These are phyloP conservation scores for Penicillium odoratum DNA, from an alignment of 495 filamentous ascomycete genomes.

Conservation along the genomic window DNA sequence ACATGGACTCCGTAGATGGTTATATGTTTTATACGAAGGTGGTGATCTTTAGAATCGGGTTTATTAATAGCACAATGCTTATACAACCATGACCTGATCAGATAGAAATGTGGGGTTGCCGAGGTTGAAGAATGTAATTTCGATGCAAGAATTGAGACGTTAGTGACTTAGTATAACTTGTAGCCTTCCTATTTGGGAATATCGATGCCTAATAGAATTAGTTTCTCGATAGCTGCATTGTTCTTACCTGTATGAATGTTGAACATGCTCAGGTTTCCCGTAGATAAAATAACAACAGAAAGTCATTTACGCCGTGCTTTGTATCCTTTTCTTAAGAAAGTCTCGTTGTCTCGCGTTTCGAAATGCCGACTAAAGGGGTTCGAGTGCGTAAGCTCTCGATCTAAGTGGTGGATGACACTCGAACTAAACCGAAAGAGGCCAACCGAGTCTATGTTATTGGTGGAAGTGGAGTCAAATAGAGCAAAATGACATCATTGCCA, in stretches of 20 bases:
- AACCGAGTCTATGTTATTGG: conserved; percentile 6
- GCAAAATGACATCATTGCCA: conserved; percentile 1
- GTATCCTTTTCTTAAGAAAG: neutral
- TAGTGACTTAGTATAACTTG: neutral
- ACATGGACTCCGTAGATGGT: neutral
- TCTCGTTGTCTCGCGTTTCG: neutral
- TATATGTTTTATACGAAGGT: neutral
- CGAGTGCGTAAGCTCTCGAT: conserved; percentile 2
- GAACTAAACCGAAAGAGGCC: neutral
- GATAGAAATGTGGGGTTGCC: neutral
- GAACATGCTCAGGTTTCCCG: too few species aligned
- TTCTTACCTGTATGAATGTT: too few species aligned
- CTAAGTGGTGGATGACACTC: conserved; percentile 1
- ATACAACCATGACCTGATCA: neutral
- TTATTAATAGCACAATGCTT: neutral
- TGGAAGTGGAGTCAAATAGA: neutral
- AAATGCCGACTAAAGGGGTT: neutral
- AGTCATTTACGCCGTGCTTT: neutral
- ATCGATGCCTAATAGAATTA: neutral
- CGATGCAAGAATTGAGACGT: neutral
- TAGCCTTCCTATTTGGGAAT: neutral
- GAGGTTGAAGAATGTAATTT: neutral
- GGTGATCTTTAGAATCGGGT: neutral
- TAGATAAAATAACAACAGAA: neutral
- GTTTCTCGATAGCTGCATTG: neutral